Base-by-base conservation (phyloP, 2,329 filamentous ascomycete genomes). In the Colletotrichum camelliae region DNA sequence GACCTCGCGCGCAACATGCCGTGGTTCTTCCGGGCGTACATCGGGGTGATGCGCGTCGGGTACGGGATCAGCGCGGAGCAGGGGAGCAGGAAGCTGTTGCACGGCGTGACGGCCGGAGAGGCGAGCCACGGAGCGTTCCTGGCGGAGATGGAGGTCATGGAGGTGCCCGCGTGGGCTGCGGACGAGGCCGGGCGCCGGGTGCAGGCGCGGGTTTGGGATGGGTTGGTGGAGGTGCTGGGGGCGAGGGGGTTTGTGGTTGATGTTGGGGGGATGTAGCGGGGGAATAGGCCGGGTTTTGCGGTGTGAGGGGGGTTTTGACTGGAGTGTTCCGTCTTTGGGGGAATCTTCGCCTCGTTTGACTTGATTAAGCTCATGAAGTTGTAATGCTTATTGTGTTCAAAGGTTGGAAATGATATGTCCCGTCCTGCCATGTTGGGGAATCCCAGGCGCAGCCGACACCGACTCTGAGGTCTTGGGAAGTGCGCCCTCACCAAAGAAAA, bases 1-100 rank as follows among this genome's bases (percentile, higher is more conserved):
- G 77, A 74, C 2, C 79, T 81, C 3, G n/a, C 39, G 37, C 48
- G 62, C 13, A 64, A 67, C 13, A 64, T 55, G 39, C 33, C 5
- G 24, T 64, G 57, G 52, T 27, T 27, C 52, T 57, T 27, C 24
- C 52, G n/a, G 52, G 52, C n/a, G 52, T 61, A 61, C 58, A 9
- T n/a, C 1, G 29, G 10, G 12, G 58, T n/a, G 58, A 29, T 33
- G 58, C 24, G 58, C 13, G 31, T 13, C 31, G 29, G 27, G 58
- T 43, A 43, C 37, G 24, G 24, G 29, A 58, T 58, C 24, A 29
- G 21, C 24, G 52, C 52, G 52, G 52, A 57, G 52, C 16, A n/a
- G 29, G 58, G 58, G 29, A 61, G 29, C 24, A 5, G 29, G 58
- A 61, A 61, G 27, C 55, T 61, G 16, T 10, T 61, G 29, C 15